Evolutionary conservation across 768 basidiomycete species (phyloP).

Genomic region (Pholiota conissans): DNA sequence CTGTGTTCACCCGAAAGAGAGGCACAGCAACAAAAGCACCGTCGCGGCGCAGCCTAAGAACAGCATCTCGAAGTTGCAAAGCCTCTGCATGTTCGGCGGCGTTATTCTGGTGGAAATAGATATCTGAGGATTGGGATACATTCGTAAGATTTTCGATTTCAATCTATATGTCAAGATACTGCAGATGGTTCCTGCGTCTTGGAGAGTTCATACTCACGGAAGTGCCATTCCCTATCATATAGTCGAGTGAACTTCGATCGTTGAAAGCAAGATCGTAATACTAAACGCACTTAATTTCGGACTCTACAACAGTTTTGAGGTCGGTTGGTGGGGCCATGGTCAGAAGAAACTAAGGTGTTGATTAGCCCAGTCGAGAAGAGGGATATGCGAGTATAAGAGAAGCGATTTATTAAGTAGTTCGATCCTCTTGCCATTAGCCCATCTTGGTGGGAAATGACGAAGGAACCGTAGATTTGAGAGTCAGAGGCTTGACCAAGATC

Average conservation of each 20-base stretch:
- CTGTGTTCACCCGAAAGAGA: slow-evolving; percentile 66
- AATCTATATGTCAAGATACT: no score
- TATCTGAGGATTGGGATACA: slow-evolving; percentile 45
- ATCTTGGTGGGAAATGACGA: neutral
- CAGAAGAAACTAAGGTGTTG: neutral
- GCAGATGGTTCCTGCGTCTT: no score
- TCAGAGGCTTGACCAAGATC: no score
- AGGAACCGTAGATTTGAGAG: neutral
- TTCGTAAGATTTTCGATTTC: no score
- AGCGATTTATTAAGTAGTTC: neutral
- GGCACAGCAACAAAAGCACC: slow-evolving; percentile 83
- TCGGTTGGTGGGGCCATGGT: slow-evolving; percentile 36
- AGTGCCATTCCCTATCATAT: slow-evolving; percentile 76
- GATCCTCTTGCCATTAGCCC: neutral
- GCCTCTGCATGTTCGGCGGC: slow-evolving; percentile 61
- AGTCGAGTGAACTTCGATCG: no score
- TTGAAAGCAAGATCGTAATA: neutral
- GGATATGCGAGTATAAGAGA: neutral
- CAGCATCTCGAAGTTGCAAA: slow-evolving; percentile 67
- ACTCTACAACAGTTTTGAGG: slow-evolving; percentile 53
- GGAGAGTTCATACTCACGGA: slow-evolving; percentile 49
- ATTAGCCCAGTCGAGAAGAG: neutral
- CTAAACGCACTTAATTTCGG: slow-evolving; percentile 59
- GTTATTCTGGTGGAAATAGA: slow-evolving; percentile 77
- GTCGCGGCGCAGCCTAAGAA: slow-evolving; percentile 67